phyloP scores from a whole-genome alignment of 2,329 filamentous ascomycete species.

The Phialophora expanda region DNA sequence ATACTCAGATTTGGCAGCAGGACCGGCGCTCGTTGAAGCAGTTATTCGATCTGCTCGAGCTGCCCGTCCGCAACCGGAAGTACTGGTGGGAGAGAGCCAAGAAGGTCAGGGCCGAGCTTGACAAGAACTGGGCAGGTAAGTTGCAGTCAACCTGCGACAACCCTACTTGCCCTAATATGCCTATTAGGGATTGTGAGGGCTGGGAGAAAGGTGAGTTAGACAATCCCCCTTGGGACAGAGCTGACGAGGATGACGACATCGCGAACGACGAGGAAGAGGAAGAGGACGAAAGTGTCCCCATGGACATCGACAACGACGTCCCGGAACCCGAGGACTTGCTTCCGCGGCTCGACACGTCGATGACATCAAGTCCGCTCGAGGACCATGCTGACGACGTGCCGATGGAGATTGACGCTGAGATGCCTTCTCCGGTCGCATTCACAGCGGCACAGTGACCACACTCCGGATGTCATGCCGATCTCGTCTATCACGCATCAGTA shows the following conservation, averaged over 20 bases:
- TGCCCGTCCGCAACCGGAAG: conserved; percentile 15
- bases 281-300: not conserved
- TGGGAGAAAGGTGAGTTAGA: conserved; percentile 26
- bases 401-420: not conserved
- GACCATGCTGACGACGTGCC: not conserved
- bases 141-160: conserved; percentile 5
- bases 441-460: not conserved
- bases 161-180: not conserved
- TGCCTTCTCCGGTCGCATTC: not conserved
- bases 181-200: conserved; percentile 19
- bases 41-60: conserved; percentile 28
- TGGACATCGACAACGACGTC: conserved; percentile 8
- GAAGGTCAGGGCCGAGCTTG: not conserved
- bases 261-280: not conserved
- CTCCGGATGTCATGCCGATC: not conserved
- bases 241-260: not conserved
- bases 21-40: conserved; percentile 20
- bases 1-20: conserved; percentile 7
- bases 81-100: conserved; percentile 28
- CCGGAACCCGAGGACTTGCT: conserved; percentile 1
- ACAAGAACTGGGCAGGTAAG: conserved; percentile 1
- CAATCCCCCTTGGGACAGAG: conserved; percentile 16
- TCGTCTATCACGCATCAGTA: not conserved
- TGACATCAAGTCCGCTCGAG: not conserved
- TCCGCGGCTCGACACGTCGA: not conserved